Evolutionary conservation across 352 stramenopile species (phyloP).

Genomic region (Phytophthora constricta): DNA sequence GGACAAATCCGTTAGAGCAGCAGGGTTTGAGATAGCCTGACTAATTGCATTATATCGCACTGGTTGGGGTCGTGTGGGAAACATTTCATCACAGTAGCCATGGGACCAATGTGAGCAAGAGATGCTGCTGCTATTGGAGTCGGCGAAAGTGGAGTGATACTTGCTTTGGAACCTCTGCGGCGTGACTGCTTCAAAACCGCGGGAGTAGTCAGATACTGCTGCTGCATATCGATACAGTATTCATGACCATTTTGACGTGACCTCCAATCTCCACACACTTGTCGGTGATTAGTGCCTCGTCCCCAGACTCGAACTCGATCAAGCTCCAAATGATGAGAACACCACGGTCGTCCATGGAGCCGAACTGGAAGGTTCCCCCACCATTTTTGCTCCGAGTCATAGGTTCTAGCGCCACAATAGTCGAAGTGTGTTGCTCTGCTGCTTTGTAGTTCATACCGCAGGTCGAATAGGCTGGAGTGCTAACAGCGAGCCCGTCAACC

Average conservation of each 20-base stretch:
- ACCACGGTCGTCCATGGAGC: conserved; percentile 73
- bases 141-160: conserved; percentile 17
- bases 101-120: conserved; percentile 42
- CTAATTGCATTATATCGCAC: conserved; percentile 31
- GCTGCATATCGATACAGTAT: conserved; percentile 65
- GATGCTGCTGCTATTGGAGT: background rate
- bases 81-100: conserved; percentile 55
- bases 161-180: conserved; percentile 15
- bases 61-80: conserved; percentile 66
- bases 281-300: conserved; percentile 53
- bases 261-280: conserved; percentile 74
- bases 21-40: background rate
- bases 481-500: conserved; percentile 38
- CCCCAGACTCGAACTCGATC: conserved; percentile 54
- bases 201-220: conserved; percentile 41
- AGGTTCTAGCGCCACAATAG: conserved; percentile 54
- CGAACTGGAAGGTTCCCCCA: conserved; percentile 66
- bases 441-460: conserved; percentile 53
- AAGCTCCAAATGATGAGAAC: conserved; percentile 76
- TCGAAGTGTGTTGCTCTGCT: conserved; percentile 48
- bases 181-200: conserved; percentile 10
- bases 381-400: conserved; percentile 29
- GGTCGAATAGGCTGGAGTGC: conserved; percentile 65
- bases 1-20: background rate
- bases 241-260: conserved; percentile 72